Conservation (phyloP, 2,329 filamentous ascomycete genomes). For the Aspergillus ruber region DNA sequence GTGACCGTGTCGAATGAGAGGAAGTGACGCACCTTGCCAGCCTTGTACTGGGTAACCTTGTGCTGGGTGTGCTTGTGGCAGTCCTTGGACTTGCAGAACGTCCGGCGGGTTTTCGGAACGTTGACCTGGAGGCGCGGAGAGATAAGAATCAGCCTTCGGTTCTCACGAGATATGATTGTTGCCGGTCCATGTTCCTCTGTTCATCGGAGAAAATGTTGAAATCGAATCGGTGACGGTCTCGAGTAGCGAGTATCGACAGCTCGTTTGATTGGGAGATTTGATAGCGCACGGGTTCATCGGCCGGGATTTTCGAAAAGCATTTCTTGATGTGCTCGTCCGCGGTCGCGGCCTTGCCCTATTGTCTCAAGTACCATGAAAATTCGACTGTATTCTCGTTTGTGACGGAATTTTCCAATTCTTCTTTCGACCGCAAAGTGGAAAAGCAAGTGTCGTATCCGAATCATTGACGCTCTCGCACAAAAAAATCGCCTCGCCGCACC, state of each 20-base stretch:
- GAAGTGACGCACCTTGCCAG: conserved; percentile 64
- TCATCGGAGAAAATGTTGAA: conserved; percentile 10
- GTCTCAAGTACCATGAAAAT: no score
- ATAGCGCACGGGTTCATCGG: no score
- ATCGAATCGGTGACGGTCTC: neutral
- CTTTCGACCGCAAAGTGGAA: no score
- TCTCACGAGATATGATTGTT: conserved; percentile 4
- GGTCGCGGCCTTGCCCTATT: no score
- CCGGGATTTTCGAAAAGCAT: no score
- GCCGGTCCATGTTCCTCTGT: conserved; percentile 4
- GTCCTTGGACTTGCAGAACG: conserved; percentile 94
- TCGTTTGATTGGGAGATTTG: no score
- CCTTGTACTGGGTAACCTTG: conserved; percentile 96
- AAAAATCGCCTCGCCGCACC: no score
- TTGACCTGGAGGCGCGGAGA: conserved; percentile 62
- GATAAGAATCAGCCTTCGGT: conserved; percentile 20
- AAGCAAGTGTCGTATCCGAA: no score
- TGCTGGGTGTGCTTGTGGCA: conserved; percentile 90
- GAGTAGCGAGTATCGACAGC: neutral
- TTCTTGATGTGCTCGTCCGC: no score
- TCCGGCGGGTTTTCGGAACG: conserved; percentile 96
- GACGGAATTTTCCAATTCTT: no score
- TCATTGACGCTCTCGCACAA: no score
- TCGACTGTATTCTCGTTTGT: no score
- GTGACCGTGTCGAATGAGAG: conserved; percentile 6